These are phyloP conservation scores for Parastagonospora avenae DNA, from an alignment of 2,329 filamentous ascomycete species.

Conservation along the genomic window DNA sequence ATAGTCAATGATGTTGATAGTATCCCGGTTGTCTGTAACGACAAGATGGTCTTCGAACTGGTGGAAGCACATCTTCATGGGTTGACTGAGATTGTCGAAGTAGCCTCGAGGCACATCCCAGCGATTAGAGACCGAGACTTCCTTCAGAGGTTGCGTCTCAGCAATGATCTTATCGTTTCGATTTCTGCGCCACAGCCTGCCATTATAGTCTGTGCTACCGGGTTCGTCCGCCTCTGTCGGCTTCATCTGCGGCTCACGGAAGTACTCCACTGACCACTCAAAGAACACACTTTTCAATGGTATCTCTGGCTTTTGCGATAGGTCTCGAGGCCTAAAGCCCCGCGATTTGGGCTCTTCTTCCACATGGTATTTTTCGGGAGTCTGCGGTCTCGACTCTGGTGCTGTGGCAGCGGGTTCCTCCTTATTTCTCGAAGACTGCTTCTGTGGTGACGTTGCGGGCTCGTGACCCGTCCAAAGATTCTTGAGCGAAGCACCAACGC, in stretches of 20 bases:
- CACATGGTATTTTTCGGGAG: slow-evolving; percentile 69
- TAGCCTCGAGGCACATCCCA: slow-evolving; percentile 86
- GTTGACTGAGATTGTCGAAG: slow-evolving; percentile 87
- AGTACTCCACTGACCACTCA: slow-evolving; percentile 96
- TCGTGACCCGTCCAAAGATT: slow-evolving; percentile 58
- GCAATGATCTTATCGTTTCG: slow-evolving; percentile 91
- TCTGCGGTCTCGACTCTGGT: slow-evolving; percentile 71
- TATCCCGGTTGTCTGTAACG: slow-evolving; percentile 91
- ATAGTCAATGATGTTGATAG: slow-evolving; percentile 85
- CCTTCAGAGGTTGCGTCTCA: slow-evolving; percentile 92
- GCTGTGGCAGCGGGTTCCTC: slow-evolving; percentile 67
- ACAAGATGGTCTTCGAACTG: slow-evolving; percentile 97
- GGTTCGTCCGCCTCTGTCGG: slow-evolving; percentile 94
- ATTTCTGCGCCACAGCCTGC: slow-evolving; percentile 87
- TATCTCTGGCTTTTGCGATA: slow-evolving; percentile 65
- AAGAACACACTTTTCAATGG: slow-evolving; percentile 84
- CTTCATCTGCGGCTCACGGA: slow-evolving; percentile 98
- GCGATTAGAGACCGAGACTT: slow-evolving; percentile 79
- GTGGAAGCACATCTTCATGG: slow-evolving; percentile 92
- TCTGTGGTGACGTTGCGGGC: slow-evolving; percentile 33
- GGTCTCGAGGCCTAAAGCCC: slow-evolving; percentile 68
- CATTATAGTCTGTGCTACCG: slow-evolving; percentile 94
- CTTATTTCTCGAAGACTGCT: slow-evolving; percentile 50
- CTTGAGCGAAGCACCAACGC: slow-evolving; percentile 67
- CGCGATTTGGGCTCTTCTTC: slow-evolving; percentile 81